A percentile compares a stretch with the other conserved stretches of the same genome.
Evolutionary conservation across 1,139 yeast genomes (phyloP).

Genomic region (Geotrichum cucujoidarum): DNA sequence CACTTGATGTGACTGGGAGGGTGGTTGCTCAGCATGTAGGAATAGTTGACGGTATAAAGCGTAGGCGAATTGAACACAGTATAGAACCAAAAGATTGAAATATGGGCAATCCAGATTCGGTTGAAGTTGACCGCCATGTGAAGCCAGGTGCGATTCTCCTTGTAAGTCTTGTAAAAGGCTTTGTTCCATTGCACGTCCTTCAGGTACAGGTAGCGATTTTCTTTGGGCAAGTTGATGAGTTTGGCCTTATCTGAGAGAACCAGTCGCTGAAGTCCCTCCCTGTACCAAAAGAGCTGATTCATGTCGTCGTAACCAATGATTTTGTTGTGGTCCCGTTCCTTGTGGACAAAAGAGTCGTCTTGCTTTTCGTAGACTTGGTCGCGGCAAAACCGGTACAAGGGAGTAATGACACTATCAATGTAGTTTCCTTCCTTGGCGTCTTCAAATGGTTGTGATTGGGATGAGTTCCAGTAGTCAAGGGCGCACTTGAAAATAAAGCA

Average conservation of each 20-base stretch:
- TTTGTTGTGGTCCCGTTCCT: conserved; percentile 61
- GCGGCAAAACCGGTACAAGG: conserved; percentile 59
- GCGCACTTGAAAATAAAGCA: conserved; percentile 79
- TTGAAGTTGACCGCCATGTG: conserved; percentile 73
- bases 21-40: conserved; percentile 52
- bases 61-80: conserved; percentile 75
- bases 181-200: conserved; percentile 56
- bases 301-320: conserved; percentile 83
- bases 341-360: conserved; percentile 43
- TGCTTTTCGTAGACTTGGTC: conserved; percentile 45
- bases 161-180: conserved; percentile 66
- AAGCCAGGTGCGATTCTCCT: conserved; percentile 71
- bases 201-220: conserved; percentile 46
- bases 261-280: conserved; percentile 54
- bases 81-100: conserved; percentile 75
- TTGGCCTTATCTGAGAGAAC: conserved; percentile 38
- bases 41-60: conserved; percentile 60
- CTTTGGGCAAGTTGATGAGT: conserved; percentile 44
- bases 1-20: conserved; percentile 61
- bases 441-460: conserved; percentile 9
- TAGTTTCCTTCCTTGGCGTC: conserved; percentile 36
- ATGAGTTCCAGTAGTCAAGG: conserved; percentile 55
- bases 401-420: conserved; percentile 67
- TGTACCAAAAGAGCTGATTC: conserved; percentile 80
- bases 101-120: conserved; percentile 78